Evolutionary conservation across 306 rosid genomes (phyloP).

Genomic region (Astragalus glycyphyllos): DNA sequence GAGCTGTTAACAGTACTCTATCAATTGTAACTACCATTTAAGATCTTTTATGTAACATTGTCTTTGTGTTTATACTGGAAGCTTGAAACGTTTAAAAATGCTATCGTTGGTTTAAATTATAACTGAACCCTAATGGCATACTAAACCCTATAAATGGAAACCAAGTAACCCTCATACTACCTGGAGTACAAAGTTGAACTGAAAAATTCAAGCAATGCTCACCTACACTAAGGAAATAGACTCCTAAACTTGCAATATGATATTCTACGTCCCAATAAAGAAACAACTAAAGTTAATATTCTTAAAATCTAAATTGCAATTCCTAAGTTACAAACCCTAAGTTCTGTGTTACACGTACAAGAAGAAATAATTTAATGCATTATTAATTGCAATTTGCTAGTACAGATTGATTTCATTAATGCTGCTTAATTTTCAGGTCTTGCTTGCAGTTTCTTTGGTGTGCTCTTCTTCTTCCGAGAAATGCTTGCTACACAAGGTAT

Average conservation of each 20-base stretch:
- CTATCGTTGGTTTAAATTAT: background rate
- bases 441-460: constrained; percentile 86
- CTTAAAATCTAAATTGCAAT: background rate
- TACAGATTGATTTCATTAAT: constrained; percentile 29
- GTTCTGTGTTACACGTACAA: constrained; percentile 17
- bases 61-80: constrained; percentile 15
- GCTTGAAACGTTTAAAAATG: constrained; percentile 9
- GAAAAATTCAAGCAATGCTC: constrained; percentile 12
- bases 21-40: constrained; percentile 17
- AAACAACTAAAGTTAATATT: background rate
- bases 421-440: constrained; percentile 62
- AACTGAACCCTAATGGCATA: constrained; percentile 10
- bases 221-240: background rate
- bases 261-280: background rate
- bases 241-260: constrained; percentile 15
- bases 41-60: background rate
- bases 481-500: constrained; percentile 70
- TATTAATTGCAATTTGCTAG: constrained; percentile 10
- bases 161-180: constrained; percentile 23
- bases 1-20: constrained; percentile 5
- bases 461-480: constrained; percentile 67
- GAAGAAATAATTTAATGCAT: constrained; percentile 4
- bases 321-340: background rate
- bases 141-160: constrained; percentile 17
- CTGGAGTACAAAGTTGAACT: constrained; percentile 1